phyloP scores from a whole-genome alignment of 495 filamentous ascomycete species.

The Penicillium soppii region DNA sequence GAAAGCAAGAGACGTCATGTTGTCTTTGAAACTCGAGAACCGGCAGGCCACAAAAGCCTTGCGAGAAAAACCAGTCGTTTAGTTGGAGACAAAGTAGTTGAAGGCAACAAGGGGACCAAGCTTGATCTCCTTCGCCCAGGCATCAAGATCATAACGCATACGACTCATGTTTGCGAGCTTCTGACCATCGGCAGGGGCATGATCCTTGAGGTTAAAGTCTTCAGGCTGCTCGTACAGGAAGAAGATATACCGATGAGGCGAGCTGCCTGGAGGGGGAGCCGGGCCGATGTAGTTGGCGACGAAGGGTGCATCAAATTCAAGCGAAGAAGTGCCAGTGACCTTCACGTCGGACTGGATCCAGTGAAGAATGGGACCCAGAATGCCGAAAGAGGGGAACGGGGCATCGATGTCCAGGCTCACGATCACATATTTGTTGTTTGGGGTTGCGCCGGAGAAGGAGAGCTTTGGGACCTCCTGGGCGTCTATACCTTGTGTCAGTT shows the following conservation, averaged over 20 bases:
- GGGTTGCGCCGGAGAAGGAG: slow-evolving; percentile 19
- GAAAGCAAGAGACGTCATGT: neutral
- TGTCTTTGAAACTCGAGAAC: no score
- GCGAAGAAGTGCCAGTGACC: slow-evolving; percentile 13
- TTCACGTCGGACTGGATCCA: slow-evolving; percentile 51
- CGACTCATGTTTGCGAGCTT: slow-evolving; percentile 38
- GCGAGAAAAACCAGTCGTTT: neutral
- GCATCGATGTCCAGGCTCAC: slow-evolving; percentile 52
- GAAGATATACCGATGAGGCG: slow-evolving; percentile 57
- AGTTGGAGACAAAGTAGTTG: slow-evolving; percentile 54
- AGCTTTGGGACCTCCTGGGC: slow-evolving; percentile 30
- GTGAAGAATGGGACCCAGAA: slow-evolving; percentile 44
- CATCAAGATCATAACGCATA: slow-evolving; percentile 52
- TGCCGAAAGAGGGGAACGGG: slow-evolving; percentile 47
- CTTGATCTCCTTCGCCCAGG: slow-evolving; percentile 44
- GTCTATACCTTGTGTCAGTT: slow-evolving; percentile 19
- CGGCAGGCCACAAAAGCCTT: neutral
- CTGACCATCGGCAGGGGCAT: slow-evolving; percentile 42
- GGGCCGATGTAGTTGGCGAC: slow-evolving; percentile 51
- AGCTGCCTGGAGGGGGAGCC: slow-evolving; percentile 48
- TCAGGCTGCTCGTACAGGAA: slow-evolving; percentile 57
- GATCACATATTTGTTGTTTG: slow-evolving; percentile 41
- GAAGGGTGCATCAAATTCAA: slow-evolving; percentile 25
- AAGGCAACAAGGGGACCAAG: slow-evolving; percentile 50
- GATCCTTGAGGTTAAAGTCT: slow-evolving; percentile 42